phyloP scores from a whole-genome alignment of 371 early-diverging fungal species.

The Chytridium lagenaria region DNA sequence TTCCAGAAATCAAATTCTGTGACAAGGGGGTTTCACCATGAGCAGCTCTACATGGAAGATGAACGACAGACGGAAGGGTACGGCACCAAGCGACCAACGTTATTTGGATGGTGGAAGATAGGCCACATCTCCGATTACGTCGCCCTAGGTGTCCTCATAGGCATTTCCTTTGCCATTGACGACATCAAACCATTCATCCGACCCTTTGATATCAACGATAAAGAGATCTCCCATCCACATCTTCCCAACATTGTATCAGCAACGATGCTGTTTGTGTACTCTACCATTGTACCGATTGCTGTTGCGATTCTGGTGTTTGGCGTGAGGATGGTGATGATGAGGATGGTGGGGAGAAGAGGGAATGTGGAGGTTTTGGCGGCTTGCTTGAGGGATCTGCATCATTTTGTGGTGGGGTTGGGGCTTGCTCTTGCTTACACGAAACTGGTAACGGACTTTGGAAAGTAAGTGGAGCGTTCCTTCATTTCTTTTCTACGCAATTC shows the following conservation, averaged over 20 bases:
- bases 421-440: slow-evolving; percentile 25
- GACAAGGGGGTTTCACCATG: not conserved
- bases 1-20: not conserved
- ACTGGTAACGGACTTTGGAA: slow-evolving; percentile 21
- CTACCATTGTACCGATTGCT: slow-evolving; percentile 18
- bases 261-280: slow-evolving; percentile 15
- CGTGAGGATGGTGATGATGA: not conserved
- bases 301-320: slow-evolving; percentile 16
- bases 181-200: slow-evolving; percentile 9
- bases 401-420: not conserved
- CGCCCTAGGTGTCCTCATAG: not conserved
- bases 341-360: not conserved
- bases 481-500: not conserved
- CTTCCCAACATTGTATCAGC: slow-evolving; percentile 32
- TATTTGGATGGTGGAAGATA: slow-evolving; percentile 13
- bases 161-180: not conserved
- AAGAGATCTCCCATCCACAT: slow-evolving; percentile 27
- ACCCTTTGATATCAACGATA: slow-evolving; percentile 24
- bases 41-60: not conserved
- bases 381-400: slow-evolving; percentile 27
- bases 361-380: not conserved
- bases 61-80: not conserved
- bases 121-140: slow-evolving; percentile 15
- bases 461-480: slow-evolving; percentile 4
- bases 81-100: not conserved